Percentiles rank a stretch among this genome's conserved stretches.
Conservation (phyloP, 2,329 filamentous ascomycete species). For the Sclerotinia sclerotiorum region DNA sequence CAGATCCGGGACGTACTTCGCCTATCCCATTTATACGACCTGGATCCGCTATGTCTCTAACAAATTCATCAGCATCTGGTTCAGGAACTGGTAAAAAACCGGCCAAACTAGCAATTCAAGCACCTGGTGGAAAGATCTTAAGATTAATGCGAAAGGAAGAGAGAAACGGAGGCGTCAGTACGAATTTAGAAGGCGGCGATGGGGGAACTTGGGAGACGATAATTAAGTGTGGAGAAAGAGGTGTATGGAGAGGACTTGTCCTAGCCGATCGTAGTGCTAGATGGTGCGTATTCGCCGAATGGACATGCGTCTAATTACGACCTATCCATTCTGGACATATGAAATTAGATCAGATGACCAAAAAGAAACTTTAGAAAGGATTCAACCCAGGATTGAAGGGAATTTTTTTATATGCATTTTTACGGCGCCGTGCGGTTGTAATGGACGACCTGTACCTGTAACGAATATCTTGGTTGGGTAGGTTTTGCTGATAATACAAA, state of each 20-base stretch:
- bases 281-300: conserved; percentile 93
- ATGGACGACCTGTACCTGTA: conserved; percentile 21
- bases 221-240: conserved; percentile 82
- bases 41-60: conserved; percentile 64
- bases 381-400: conserved; percentile 8
- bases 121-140: conserved; percentile 90
- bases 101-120: conserved; percentile 93
- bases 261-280: conserved; percentile 79
- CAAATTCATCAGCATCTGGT: conserved; percentile 55
- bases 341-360: neutral
- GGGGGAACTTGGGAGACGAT: conserved; percentile 85
- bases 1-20: conserved; percentile 41
- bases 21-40: conserved; percentile 64
- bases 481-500: conserved; percentile 14
- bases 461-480: conserved; percentile 20
- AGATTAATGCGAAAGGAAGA: conserved; percentile 81
- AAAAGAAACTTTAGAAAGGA: neutral
- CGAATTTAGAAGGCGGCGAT: conserved; percentile 60
- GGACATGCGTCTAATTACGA: conserved; percentile 48
- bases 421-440: conserved; percentile 12
- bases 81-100: conserved; percentile 72
- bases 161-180: conserved; percentile 42
- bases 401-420: conserved; percentile 23
- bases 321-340: neutral
- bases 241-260: conserved; percentile 78